Percentiles rank a stretch among this genome's conserved stretches.
phyloP scores from a whole-genome alignment of 1,284 basidiomycete genomes.

The Irpex sp. region DNA sequence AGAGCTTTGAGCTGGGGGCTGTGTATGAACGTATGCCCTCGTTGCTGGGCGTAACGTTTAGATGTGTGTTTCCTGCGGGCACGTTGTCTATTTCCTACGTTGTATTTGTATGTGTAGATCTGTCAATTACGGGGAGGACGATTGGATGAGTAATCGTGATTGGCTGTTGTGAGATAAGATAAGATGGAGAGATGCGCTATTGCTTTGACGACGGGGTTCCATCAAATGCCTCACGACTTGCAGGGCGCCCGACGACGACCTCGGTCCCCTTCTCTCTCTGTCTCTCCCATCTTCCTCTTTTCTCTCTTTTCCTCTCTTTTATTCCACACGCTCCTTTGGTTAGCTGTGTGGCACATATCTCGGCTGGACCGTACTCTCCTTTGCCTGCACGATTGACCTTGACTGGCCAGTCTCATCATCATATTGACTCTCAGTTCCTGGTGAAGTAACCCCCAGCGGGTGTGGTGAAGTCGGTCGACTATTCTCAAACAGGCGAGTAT shows the following conservation, averaged over 20 bases:
- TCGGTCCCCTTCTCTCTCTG: slow-evolving; percentile 20
- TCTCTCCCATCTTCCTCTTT: slow-evolving; percentile 19
- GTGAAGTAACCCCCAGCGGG: slow-evolving; percentile 5
- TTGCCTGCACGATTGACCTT: slow-evolving; percentile 15
- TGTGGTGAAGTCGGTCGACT: background rate
- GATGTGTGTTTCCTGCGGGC: background rate
- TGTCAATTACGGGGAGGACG: background rate
- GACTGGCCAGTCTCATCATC: background rate
- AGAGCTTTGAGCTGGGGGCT: background rate
- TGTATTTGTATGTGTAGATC: background rate
- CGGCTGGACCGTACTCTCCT: slow-evolving; percentile 25
- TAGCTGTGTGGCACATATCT: slow-evolving; percentile 3
- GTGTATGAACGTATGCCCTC: background rate
- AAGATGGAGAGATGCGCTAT: background rate
- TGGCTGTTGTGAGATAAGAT: slow-evolving; percentile 4
- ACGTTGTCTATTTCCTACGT: background rate
- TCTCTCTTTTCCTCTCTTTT: slow-evolving; percentile 11
- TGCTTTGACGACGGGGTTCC: slow-evolving; percentile 7
- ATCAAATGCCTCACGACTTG: slow-evolving; percentile 4
- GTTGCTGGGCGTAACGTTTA: background rate
- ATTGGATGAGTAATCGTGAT: background rate
- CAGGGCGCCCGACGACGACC: slow-evolving; percentile 10
- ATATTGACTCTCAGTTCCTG: background rate
- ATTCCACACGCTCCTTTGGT: slow-evolving; percentile 6
- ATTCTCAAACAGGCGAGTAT: background rate